A percentile compares a stretch with the other conserved stretches of the same genome.
These are phyloP conservation scores for Fusarium guadeloupense DNA, from an alignment of 2,329 filamentous ascomycete genomes.

Conservation along the genomic window DNA sequence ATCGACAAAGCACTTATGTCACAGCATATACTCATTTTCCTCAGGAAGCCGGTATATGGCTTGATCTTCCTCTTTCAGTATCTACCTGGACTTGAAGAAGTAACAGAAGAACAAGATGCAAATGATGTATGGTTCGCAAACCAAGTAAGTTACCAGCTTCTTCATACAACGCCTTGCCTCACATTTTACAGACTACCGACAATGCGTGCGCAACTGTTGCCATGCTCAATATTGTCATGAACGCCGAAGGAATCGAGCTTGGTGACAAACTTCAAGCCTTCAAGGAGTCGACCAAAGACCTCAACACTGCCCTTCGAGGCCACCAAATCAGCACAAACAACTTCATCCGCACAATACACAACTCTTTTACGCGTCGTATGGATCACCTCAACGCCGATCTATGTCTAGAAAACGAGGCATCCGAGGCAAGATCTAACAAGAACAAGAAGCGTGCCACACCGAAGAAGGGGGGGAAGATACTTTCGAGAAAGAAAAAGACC, in stretches of 20 bases:
- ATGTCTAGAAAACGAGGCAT: constrained; percentile 66
- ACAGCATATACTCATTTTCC: constrained; percentile 12
- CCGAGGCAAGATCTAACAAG: constrained; percentile 47
- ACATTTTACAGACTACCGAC: constrained; percentile 68
- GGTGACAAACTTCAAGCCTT: constrained; percentile 77
- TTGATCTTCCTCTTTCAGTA: constrained; percentile 90
- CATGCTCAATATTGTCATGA: constrained; percentile 93
- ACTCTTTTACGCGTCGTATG: constrained; percentile 82
- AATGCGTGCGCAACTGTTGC: constrained; percentile 95
- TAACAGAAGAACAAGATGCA: constrained; percentile 64
- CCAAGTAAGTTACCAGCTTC: constrained; percentile 65
- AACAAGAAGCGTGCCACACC: constrained; percentile 46
- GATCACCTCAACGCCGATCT: constrained; percentile 80
- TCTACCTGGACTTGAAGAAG: constrained; percentile 60
- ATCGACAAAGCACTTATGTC: background rate
- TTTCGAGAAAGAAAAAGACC: constrained; percentile 49
- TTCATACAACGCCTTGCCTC: background rate
- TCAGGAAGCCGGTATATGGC: constrained; percentile 79
- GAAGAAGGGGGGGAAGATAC: constrained; percentile 49
- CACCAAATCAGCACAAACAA: constrained; percentile 77
- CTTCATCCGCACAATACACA: constrained; percentile 84
- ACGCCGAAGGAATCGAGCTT: constrained; percentile 71
- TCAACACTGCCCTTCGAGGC: constrained; percentile 79
- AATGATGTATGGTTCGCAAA: constrained; percentile 90
- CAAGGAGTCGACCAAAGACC: constrained; percentile 73